Evolutionary conservation across 257 asterid species (phyloP).

Genomic region (Coffea eugenioides): DNA sequence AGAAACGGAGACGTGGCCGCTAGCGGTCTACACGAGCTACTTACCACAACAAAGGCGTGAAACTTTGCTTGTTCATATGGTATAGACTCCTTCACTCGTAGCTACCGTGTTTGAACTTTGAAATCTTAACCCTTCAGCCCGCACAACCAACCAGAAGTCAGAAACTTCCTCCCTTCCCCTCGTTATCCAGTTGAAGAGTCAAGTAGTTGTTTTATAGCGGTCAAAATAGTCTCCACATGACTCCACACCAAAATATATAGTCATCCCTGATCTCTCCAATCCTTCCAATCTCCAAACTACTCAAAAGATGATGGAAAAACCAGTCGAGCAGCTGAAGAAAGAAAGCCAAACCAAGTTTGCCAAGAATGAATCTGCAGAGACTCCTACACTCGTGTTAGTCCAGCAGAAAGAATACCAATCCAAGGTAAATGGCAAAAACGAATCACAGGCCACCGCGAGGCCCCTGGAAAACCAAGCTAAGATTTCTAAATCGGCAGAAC

Average conservation of each 20-base stretch:
- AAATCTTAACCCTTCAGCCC: not conserved
- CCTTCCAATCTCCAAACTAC: not conserved
- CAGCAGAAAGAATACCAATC: not conserved
- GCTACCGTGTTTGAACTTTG: slow-evolving; percentile 1
- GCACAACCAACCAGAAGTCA: not conserved
- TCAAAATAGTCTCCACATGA: too few species aligned
- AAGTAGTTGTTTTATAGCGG: too few species aligned
- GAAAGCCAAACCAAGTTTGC: not conserved
- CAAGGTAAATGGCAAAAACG: not conserved
- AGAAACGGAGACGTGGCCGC: not conserved
- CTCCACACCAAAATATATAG: not conserved
- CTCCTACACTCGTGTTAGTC: not conserved
- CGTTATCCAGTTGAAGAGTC: not conserved
- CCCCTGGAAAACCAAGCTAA: slow-evolving; percentile 3
- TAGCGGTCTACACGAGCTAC: slow-evolving; percentile 14
- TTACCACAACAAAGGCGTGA: slow-evolving; percentile 13
- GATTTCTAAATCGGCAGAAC: not conserved
- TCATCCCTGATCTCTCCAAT: not conserved
- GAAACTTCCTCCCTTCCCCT: not conserved
- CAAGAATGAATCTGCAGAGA: not conserved
- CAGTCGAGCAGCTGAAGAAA: slow-evolving; percentile 16
- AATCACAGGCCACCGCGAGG: not conserved
- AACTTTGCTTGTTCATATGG: not conserved
- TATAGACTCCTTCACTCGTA: not conserved
- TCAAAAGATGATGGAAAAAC: slow-evolving; percentile 12